Evolutionary conservation across 2,329 filamentous ascomycete species (phyloP).

Genomic region (Pestalotiopsis fici): DNA sequence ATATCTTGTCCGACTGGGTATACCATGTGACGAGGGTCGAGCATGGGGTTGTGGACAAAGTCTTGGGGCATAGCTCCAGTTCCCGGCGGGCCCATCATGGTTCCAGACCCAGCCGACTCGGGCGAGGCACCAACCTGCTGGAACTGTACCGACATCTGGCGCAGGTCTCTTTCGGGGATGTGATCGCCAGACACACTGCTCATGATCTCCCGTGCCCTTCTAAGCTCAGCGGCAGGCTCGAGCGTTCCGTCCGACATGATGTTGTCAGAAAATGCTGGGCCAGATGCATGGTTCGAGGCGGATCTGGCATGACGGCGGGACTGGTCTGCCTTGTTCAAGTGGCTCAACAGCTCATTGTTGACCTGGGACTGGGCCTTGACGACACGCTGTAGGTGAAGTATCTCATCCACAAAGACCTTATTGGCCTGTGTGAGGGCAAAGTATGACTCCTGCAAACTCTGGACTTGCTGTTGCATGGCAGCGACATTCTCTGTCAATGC

Average conservation of each 20-base stretch:
- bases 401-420: slow-evolving; percentile 62
- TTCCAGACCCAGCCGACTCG: slow-evolving; percentile 49
- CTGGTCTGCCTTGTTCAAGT: slow-evolving; percentile 51
- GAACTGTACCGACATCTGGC: slow-evolving; percentile 52
- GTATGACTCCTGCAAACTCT: slow-evolving; percentile 82
- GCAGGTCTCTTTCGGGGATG: slow-evolving; percentile 55
- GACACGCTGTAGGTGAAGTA: slow-evolving; percentile 61
- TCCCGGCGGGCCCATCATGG: slow-evolving; percentile 58
- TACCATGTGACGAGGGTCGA: slow-evolving; percentile 67
- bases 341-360: slow-evolving; percentile 58
- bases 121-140: slow-evolving; percentile 54
- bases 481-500: slow-evolving; percentile 85
- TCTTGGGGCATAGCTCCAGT: slow-evolving; percentile 38
- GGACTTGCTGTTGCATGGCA: slow-evolving; percentile 90
- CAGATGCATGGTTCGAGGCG: slow-evolving; percentile 33
- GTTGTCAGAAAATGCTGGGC: slow-evolving; percentile 36
- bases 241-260: slow-evolving; percentile 48
- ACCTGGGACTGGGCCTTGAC: slow-evolving; percentile 59
- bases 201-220: slow-evolving; percentile 57
- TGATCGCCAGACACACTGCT: slow-evolving; percentile 53
- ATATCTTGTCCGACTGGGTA: slow-evolving; percentile 91
- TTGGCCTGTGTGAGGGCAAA: slow-evolving; percentile 72
- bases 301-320: slow-evolving; percentile 43
- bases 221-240: slow-evolving; percentile 51
- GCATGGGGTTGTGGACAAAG: slow-evolving; percentile 55